Base-by-base conservation (phyloP, 2,329 filamentous ascomycete species). In the Aspergillus candidus region DNA sequence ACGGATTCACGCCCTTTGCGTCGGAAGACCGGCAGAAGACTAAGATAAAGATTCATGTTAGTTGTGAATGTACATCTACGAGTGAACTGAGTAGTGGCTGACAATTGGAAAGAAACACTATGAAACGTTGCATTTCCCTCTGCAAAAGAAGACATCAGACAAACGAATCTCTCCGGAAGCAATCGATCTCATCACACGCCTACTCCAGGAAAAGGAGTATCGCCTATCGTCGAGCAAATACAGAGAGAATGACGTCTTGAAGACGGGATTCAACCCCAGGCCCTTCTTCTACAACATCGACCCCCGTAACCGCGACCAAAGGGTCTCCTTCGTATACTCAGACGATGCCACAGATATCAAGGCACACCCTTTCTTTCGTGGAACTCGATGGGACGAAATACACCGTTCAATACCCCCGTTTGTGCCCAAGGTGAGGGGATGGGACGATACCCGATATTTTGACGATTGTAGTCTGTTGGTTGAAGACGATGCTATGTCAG, bases 301-400 rank as follows among this genome's bases (percentile, higher is more conserved):
- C 46, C 47, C 48, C 46, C 62, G 38, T 50, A 69, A 55, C 60
- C 58, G 57, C 48, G 67, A 71, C 53, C 67, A 73, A 47, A 67
- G 67, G 44, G 71, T 75, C 27, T 73, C 80, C 29, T 84, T 85
- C 43, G 90, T 97, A 4, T 91, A 88, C 57, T 74, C 86, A 0
- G 78, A 93, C 49, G 90, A 94, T 58, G 90, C 87, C 1, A 80
- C 86, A 51, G 89, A 96, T 43, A 94, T 97, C 72, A 96, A 94
- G 63, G 69, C 76, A 3, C 93, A 97, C 66, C 79, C 80, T 10
- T 97, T 91, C 77, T 97, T 97, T 70, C 76, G 75, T 44, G 80
- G 81, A 39, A 79, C 94, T 12, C 77, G 80, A 1, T 97, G 88
- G 93, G 79, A 85, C 11, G 78, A 77, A 1, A 67, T 95, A 12